Evolutionary conservation across 805 yeast genomes (phyloP).

Genomic region (Wickerhamiella shivajii): DNA sequence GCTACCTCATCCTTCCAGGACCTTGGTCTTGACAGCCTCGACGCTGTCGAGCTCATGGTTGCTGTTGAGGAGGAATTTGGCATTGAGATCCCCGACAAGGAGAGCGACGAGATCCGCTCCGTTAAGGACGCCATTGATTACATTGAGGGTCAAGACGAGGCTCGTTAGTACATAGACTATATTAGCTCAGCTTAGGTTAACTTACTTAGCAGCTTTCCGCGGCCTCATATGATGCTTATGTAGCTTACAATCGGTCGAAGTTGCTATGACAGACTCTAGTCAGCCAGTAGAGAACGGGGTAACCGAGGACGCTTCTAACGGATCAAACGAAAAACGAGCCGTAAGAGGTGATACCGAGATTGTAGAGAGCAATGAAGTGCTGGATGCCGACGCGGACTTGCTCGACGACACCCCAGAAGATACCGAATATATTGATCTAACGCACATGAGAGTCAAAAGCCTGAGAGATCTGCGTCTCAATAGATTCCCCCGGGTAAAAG

Average conservation of each 20-base stretch:
- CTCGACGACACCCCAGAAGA: conserved; percentile 34
- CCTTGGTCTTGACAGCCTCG: conserved; percentile 83
- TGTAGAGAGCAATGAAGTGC: conserved; percentile 24
- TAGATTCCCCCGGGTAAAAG: conserved; percentile 37
- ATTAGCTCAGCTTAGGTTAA: background rate
- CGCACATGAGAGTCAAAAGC: conserved; percentile 41
- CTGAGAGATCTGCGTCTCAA: conserved; percentile 35
- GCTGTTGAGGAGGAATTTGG: conserved; percentile 85
- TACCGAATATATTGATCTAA: conserved; percentile 38
- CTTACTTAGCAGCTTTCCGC: background rate
- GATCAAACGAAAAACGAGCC: too few species aligned
- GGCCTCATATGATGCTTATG: background rate
- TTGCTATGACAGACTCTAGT: too few species aligned
- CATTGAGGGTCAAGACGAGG: conserved; percentile 43
- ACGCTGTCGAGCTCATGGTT: conserved; percentile 88
- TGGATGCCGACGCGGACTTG: conserved; percentile 46
- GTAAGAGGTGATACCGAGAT: conserved; percentile 3
- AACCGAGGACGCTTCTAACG: background rate
- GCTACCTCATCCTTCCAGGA: conserved; percentile 34
- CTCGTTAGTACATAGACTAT: conserved; percentile 18
- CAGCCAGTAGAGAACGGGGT: too few species aligned
- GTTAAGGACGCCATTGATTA: conserved; percentile 88
- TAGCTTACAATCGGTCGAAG: too few species aligned
- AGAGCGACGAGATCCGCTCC: conserved; percentile 85
- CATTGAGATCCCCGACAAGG: conserved; percentile 37